A percentile compares a stretch with the other conserved stretches of the same genome.
phyloP scores from a whole-genome alignment of 2,329 filamentous ascomycete species.

The Diaporthe sp. region DNA sequence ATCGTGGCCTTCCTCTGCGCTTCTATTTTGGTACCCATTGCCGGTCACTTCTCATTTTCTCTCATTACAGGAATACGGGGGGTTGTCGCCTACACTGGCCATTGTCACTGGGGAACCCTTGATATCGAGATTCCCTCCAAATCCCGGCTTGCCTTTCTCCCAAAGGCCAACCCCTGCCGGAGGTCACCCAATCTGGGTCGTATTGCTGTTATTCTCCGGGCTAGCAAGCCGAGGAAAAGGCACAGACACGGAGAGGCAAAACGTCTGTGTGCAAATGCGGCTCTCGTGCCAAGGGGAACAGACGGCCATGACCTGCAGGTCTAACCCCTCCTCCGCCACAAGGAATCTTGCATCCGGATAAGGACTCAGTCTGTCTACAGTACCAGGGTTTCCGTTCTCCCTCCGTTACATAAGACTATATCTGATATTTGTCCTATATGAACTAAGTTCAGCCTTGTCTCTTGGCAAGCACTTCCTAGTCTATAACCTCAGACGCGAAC shows the following conservation, averaged over 20 bases:
- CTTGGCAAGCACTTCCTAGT: conserved; percentile 4
- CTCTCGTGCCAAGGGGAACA: conserved; percentile 17
- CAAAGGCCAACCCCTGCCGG: conserved; percentile 17
- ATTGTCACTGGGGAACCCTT: conserved; percentile 6
- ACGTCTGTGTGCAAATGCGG: conserved; percentile 37
- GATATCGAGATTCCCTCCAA: not conserved
- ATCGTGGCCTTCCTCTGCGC: not conserved
- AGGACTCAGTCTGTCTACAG: not conserved
- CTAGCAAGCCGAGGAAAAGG: conserved; percentile 21
- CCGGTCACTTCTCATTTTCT: conserved; percentile 22
- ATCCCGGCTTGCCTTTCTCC: conserved; percentile 1
- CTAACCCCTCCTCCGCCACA: conserved; percentile 4
- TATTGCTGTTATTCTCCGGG: conserved; percentile 33
- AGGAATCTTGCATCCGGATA: conserved; percentile 23
- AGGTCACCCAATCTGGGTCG: conserved; percentile 17
- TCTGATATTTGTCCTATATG: conserved; percentile 6
- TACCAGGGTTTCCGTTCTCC: not conserved
- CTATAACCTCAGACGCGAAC: not conserved
- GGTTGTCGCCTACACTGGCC: not conserved
- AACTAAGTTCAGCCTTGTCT: conserved; percentile 25
- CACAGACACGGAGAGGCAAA: conserved; percentile 15
- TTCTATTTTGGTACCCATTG: conserved; percentile 28
- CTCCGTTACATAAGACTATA: conserved; percentile 20
- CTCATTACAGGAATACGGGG: conserved; percentile 28
- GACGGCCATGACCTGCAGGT: not conserved